These are phyloP conservation scores for Suhomyces taliae DNA, from an alignment of 1,139 yeast genomes.

Conservation along the genomic window DNA sequence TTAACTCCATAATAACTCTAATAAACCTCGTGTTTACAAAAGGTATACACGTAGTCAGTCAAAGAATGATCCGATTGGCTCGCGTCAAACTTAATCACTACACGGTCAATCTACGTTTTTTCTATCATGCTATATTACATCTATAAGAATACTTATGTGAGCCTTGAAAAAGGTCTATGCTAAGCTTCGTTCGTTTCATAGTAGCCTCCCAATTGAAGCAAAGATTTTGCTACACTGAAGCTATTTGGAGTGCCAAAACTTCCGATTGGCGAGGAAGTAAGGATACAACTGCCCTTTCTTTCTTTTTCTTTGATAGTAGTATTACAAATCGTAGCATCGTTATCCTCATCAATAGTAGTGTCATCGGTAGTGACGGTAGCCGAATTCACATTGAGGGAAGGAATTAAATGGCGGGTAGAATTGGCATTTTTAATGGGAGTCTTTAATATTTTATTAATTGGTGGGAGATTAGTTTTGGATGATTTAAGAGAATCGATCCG, in stretches of 20 bases:
- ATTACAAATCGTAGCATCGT: conserved; percentile 21
- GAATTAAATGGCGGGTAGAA: conserved; percentile 23
- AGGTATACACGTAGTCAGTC: too few species aligned
- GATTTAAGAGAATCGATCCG: conserved; percentile 1
- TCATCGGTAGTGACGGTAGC: conserved; percentile 28
- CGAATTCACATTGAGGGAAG: conserved; percentile 6
- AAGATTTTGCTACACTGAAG: conserved; percentile 49
- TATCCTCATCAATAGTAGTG: conserved; percentile 38
- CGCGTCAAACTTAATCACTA: too few species aligned
- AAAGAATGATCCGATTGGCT: too few species aligned
- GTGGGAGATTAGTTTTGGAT: conserved; percentile 26
- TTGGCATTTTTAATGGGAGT: conserved; percentile 43
- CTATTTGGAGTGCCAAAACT: conserved; percentile 52
- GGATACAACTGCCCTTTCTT: conserved; percentile 9
- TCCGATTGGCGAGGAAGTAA: conserved; percentile 33
- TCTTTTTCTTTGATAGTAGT: conserved; percentile 18
- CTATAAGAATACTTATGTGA: not conserved
- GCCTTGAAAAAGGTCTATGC: not conserved
- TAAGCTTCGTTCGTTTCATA: conserved; percentile 5
- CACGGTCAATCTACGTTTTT: too few species aligned
- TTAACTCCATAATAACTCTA: too few species aligned
- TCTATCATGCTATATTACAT: not conserved
- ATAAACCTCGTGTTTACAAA: too few species aligned
- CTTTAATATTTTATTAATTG: conserved; percentile 46
- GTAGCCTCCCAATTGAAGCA: conserved; percentile 42